A percentile compares a stretch with the other conserved stretches of the same genome.
Conservation (phyloP, 2,329 filamentous ascomycete species). For the Colletotrichum sp. region DNA sequence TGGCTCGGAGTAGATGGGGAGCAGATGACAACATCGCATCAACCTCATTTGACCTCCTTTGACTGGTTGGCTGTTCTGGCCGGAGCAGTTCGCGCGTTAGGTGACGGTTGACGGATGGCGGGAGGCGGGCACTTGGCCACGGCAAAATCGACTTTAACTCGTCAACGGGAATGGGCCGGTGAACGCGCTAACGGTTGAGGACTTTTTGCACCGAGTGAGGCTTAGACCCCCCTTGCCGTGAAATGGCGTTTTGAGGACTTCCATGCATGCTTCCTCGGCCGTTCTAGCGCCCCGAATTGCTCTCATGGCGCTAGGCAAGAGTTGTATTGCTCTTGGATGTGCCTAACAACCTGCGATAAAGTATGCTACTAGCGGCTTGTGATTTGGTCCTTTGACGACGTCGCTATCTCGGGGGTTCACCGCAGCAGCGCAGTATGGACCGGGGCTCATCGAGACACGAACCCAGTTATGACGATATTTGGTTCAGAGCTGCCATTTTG, state of each 20-base stretch:
- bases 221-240: conserved; percentile 13
- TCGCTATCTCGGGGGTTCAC: neutral
- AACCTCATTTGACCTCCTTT: neutral
- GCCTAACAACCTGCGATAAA: neutral
- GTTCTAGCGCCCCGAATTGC: conserved; percentile 22
- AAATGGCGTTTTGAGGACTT: conserved; percentile 13
- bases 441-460: neutral
- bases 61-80: neutral
- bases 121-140: neutral
- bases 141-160: conserved; percentile 8
- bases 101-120: neutral
- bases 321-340: neutral
- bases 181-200: conserved; percentile 7
- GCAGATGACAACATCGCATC: neutral
- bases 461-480: neutral
- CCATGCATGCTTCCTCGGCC: conserved; percentile 19
- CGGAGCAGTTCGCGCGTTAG: conserved; percentile 5
- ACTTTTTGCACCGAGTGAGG: conserved; percentile 21
- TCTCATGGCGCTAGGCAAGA: conserved; percentile 7
- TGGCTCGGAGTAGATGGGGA: neutral
- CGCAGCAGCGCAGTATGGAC: neutral
- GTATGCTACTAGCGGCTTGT: neutral
- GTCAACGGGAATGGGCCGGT: conserved; percentile 2
- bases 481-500: neutral
- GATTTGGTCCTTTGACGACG: neutral